Evolutionary conservation across 495 filamentous ascomycete genomes (phyloP).

Genomic region (Achaetomiella virescens): DNA sequence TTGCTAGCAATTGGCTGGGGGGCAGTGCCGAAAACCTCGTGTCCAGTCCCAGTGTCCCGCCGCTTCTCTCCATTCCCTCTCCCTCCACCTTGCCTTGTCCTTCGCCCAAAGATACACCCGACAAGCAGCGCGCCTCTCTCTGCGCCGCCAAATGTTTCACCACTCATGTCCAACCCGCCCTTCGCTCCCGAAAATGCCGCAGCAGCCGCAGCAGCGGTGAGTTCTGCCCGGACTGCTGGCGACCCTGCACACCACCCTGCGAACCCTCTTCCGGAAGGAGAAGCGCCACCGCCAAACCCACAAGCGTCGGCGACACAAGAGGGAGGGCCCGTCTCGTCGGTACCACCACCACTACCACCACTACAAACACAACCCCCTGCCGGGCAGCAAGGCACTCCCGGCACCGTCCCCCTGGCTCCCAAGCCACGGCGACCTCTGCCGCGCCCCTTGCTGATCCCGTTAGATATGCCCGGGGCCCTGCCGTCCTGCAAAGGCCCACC

Average conservation of each 20-base stretch:
- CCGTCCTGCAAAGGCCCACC: slow-evolving; percentile 33
- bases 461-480: slow-evolving; percentile 42
- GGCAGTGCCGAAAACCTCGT: neutral
- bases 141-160: slow-evolving; percentile 41
- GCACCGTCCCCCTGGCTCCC: slow-evolving; percentile 22
- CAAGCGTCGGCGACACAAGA: slow-evolving; percentile 12
- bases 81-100: neutral
- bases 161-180: slow-evolving; percentile 44
- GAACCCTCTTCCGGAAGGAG: slow-evolving; percentile 2
- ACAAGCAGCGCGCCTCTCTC: slow-evolving; percentile 2
- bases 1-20: neutral
- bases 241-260: slow-evolving; percentile 7
- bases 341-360: slow-evolving; percentile 26
- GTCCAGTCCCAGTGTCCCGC: neutral
- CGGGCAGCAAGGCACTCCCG: slow-evolving; percentile 20
- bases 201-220: slow-evolving; percentile 44
- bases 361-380: slow-evolving; percentile 22
- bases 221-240: slow-evolving; percentile 29
- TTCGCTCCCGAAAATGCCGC: slow-evolving; percentile 44
- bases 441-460: slow-evolving; percentile 35
- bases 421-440: slow-evolving; percentile 20
- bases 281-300: slow-evolving; percentile 12
- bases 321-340: slow-evolving; percentile 20
- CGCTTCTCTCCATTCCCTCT: neutral
- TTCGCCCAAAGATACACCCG: slow-evolving; percentile 1